Percentiles rank a stretch among this genome's conserved stretches.
Evolutionary conservation across 2,329 filamentous ascomycete species (phyloP).

Genomic region (Penicillium corylophilum): DNA sequence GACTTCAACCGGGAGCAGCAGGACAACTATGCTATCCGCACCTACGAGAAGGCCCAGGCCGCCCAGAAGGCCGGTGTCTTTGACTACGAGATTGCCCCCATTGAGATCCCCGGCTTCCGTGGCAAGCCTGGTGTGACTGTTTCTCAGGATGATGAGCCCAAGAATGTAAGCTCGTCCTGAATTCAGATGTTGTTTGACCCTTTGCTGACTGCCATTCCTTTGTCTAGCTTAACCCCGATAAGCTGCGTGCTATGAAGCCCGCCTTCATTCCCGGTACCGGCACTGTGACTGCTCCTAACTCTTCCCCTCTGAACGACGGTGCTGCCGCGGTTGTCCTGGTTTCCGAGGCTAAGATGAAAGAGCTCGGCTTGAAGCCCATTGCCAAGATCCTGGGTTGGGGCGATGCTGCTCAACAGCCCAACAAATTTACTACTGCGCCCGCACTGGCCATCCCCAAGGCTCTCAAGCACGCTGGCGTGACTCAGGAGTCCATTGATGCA

Average conservation of each 20-base stretch:
- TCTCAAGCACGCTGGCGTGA: slow-evolving; percentile 86
- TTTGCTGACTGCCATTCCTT: slow-evolving; percentile 1
- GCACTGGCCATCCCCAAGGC: slow-evolving; percentile 95
- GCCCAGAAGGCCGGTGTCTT: slow-evolving; percentile 81
- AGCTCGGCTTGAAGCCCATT: slow-evolving; percentile 84
- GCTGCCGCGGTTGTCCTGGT: slow-evolving; percentile 89
- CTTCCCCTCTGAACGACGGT: slow-evolving; percentile 92
- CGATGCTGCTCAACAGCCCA: slow-evolving; percentile 85
- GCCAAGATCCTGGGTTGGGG: slow-evolving; percentile 98
- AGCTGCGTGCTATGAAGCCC: slow-evolving; percentile 80
- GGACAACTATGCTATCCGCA: slow-evolving; percentile 93
- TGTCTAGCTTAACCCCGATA: slow-evolving; percentile 67
- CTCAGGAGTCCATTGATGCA: slow-evolving; percentile 75
- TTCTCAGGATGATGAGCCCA: slow-evolving; percentile 89
- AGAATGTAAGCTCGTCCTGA: slow-evolving; percentile 62
- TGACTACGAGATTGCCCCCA: slow-evolving; percentile 79
- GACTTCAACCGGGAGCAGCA: slow-evolving; percentile 78
- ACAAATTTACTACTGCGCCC: slow-evolving; percentile 93
- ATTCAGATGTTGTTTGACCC: not conserved
- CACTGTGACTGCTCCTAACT: slow-evolving; percentile 94
- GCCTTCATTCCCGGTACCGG: slow-evolving; percentile 74
- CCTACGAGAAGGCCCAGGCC: slow-evolving; percentile 89
- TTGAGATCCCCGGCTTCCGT: slow-evolving; percentile 82
- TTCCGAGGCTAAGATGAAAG: slow-evolving; percentile 90
- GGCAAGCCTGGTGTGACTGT: slow-evolving; percentile 83